A percentile compares a stretch with the other conserved stretches of the same genome.
phyloP scores from a whole-genome alignment of 306 rosid species.

The Boehmeria nivea region DNA sequence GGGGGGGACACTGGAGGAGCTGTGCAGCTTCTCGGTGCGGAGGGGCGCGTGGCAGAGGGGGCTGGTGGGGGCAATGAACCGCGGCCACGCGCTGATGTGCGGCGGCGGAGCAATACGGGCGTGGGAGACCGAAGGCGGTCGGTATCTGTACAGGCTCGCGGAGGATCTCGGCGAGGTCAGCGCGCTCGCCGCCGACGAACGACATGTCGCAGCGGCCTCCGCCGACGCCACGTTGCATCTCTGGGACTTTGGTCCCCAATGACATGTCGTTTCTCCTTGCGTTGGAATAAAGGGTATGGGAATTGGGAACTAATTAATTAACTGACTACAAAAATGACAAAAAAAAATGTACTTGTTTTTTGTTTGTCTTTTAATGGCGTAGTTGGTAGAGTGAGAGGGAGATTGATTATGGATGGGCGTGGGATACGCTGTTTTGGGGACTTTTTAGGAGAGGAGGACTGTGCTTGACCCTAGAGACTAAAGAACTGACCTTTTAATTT shows the following conservation, averaged over 20 bases:
- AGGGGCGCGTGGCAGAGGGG: conserved; percentile 24
- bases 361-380: background rate
- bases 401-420: conserved; percentile 23
- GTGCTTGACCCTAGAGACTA: conserved; percentile 5
- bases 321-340: background rate
- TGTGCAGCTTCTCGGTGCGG: conserved; percentile 36
- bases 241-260: conserved; percentile 69
- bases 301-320: background rate
- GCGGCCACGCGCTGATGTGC: conserved; percentile 48
- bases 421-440: conserved; percentile 23
- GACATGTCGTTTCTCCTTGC: background rate
- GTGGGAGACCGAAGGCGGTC: conserved; percentile 40
- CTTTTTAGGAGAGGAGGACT: background rate
- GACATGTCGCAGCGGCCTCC: conserved; percentile 50
- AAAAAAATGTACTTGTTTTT: background rate
- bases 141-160: background rate
- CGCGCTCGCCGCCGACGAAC: conserved; percentile 49
- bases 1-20: conserved; percentile 31
- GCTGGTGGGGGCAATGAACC: conserved; percentile 55
- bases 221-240: conserved; percentile 39
- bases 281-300: too few species aligned
- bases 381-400: background rate
- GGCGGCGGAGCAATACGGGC: conserved; percentile 33
- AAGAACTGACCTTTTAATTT: background rate
- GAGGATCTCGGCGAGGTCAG: conserved; percentile 27